Evolutionary conservation across 1,284 basidiomycete species (phyloP).

Genomic region (Moniliella sp.): DNA sequence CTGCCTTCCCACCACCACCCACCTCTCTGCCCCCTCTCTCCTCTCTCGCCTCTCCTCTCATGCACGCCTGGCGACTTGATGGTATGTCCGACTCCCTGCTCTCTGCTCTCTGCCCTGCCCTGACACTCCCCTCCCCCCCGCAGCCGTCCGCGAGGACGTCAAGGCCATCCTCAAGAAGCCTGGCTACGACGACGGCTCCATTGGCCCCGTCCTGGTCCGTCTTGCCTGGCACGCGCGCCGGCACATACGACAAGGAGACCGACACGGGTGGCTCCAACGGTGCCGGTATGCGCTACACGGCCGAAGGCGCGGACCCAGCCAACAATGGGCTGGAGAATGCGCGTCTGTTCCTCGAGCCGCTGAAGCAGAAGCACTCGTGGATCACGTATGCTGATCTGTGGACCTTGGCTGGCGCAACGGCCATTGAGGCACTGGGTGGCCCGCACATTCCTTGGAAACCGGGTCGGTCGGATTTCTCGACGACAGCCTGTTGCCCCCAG

Average conservation of each 20-base stretch:
- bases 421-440: conserved; percentile 39
- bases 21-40: too few species aligned
- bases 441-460: conserved; percentile 37
- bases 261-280: conserved; percentile 40
- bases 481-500: conserved; percentile 34
- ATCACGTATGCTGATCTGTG: conserved; percentile 38
- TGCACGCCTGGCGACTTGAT: too few species aligned
- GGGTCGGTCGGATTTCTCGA: conserved; percentile 38
- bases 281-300: conserved; percentile 35
- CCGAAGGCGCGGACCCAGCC: conserved; percentile 27
- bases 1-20: too few species aligned
- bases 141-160: conserved; percentile 24
- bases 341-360: conserved; percentile 38
- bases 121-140: not conserved
- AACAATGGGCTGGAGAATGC: conserved; percentile 38
- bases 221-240: conserved; percentile 28
- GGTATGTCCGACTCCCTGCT: too few species aligned
- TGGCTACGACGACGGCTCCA: conserved; percentile 29
- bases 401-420: conserved; percentile 37
- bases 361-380: conserved; percentile 39
- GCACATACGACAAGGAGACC: conserved; percentile 29
- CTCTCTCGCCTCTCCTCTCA: too few species aligned
- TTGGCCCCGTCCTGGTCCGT: conserved; percentile 27
- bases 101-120: too few species aligned
- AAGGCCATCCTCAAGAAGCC: conserved; percentile 19